Base-by-base conservation (phyloP, 2,329 filamentous ascomycete genomes). In the Macrophomina pseudophaseolina region DNA sequence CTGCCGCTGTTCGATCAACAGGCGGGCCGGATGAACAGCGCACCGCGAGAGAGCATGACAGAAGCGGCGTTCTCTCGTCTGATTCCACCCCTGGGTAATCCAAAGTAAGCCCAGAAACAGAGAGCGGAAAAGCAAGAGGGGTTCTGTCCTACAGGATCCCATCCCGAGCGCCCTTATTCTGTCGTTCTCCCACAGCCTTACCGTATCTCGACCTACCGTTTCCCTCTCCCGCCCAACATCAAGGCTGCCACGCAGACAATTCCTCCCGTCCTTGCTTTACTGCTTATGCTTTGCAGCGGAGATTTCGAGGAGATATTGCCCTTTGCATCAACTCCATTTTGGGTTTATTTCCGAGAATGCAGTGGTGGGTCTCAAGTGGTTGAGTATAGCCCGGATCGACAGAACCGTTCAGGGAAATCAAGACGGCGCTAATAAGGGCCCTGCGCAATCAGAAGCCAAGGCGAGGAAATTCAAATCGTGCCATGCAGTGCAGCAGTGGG, bases 281-380 rank as follows among this genome's bases (percentile, higher is more conserved):
- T 62, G 58, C 58, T 62, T 62, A 62, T 62, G 58, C 58, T 12
- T 16, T 30, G 44, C 58, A 49, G 58, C 58, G 58, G 58, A 62
- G 58, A 60, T 60, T 60, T 60, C 42, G 28, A 48, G 38, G 16
- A 40, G 28, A 59, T 32, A 23, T 35, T 46, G 3, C 54, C 38
- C 28, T 44, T 59, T 59, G 23, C 28, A 35, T 28, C 42, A 9
- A 23, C 54, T 11, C 28, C 54, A 9, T 14, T n/a, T 14, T 44
- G 42, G 11, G 42, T 5, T 44, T 5, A 44, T 14, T 44, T 5
- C 42, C 42, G 42, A n/a, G 11, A 9, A 5, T 44, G 42, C 42
- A 14, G 42, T 44, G 42, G 11, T 9, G 42, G 12, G 23, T 23
- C 23, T 23, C 23, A 23, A 23, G 23, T 23, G 23, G 23, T 23